Base-by-base conservation (phyloP, 23 red algal genomes). In the Gracilaria vermiculophylla region DNA sequence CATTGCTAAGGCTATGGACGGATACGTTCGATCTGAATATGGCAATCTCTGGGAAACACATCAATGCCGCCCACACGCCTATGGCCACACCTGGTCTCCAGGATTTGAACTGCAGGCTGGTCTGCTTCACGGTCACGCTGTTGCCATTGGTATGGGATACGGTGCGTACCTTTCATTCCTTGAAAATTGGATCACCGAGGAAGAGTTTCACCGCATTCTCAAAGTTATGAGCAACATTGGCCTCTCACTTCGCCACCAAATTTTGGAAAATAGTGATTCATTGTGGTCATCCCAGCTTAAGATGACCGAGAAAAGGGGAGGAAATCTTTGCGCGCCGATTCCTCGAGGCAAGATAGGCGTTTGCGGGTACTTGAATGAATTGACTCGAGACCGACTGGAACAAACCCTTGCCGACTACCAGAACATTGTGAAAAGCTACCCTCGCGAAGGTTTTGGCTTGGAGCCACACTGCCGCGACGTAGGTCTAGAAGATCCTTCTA, bases 271-370 rank as follows among this genome's bases (percentile, higher is more conserved):
- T 50, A 27, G 67, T 0, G 75, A 93, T 69, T 79, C 80, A 23
- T 49, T 93, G 16, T 93, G 78, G 79, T 9, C 79, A 19, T 75
- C 90, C 20, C 90, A 93, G 53, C 9, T 93, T 27, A 93, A 85
- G 57, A 93, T 93, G 90, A 93, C 90, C 3, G 90, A 93, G 73
- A 93, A 93, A 44, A 72, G 90, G 16, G 90, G 90, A 69, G 90
- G 90, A 9, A 93, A 93, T 45, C 80, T 93, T 21, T 93, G 90
- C 49, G 90, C 90, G 1, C 90, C 90, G 9, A 29, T 93, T 19
- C 90, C 90, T 16, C 34, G 55, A 25, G 80, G 90, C 4, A 69
- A 60, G 21, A 86, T 93, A 21, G 90, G 90, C 21, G 57, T 65
- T 24, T 93, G 90, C 52, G 90, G 90, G 3, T 93, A 93, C 47